Evolutionary conservation across 2,329 filamentous ascomycete genomes (phyloP).

Genomic region (Huntiella omanensis): DNA sequence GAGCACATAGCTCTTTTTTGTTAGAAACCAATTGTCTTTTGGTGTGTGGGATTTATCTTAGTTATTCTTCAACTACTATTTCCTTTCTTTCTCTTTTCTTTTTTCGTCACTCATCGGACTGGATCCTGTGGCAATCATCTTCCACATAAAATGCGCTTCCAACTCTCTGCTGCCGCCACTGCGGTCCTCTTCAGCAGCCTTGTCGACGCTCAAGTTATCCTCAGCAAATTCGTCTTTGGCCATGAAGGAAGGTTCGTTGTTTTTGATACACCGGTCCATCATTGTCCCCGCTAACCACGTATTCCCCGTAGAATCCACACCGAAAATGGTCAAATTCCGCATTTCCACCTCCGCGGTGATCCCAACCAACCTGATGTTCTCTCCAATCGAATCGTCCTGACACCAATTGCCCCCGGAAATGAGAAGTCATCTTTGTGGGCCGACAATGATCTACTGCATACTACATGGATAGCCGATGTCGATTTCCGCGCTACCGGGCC

Average conservation of each 20-base stretch:
- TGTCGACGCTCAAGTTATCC: constrained; percentile 44
- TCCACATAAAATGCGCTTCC: constrained; percentile 9
- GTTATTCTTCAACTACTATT: no score
- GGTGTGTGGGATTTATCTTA: no score
- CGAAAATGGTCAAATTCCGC: constrained; percentile 30
- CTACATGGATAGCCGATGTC: constrained; percentile 66
- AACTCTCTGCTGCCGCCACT: constrained; percentile 7
- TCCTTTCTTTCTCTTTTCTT: background rate
- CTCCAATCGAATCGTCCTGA: constrained; percentile 83
- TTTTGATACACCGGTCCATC: constrained; percentile 1
- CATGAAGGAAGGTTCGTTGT: constrained; percentile 38
- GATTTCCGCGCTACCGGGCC: constrained; percentile 76
- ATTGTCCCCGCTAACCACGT: background rate
- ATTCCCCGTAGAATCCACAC: constrained; percentile 41
- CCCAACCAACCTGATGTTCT: constrained; percentile 43
- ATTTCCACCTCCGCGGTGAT: constrained; percentile 35
- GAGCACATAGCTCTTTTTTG: no score
- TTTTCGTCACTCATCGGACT: background rate
- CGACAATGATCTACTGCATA: constrained; percentile 38
- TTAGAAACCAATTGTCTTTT: no score
- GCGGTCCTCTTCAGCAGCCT: constrained; percentile 17
- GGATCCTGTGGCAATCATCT: background rate
- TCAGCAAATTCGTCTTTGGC: constrained; percentile 63
- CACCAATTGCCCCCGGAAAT: constrained; percentile 71
- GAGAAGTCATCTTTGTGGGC: constrained; percentile 71